Evolutionary conservation across 768 basidiomycete genomes (phyloP).

Genomic region (Tylopilus vinaceipallidus): DNA sequence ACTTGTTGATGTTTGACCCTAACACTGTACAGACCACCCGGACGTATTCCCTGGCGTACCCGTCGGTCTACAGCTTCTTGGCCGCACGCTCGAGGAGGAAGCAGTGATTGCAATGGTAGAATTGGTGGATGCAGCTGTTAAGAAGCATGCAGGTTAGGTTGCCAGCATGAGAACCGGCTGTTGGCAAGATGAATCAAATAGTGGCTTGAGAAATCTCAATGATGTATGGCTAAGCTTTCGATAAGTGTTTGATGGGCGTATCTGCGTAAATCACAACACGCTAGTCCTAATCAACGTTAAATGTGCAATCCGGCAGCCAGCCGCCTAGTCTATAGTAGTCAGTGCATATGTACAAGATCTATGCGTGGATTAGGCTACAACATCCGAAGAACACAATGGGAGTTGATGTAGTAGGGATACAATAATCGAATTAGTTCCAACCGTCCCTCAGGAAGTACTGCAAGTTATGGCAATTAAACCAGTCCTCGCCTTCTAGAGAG

Average conservation of each 20-base stretch:
- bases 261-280: too few species aligned
- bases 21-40: slow-evolving; percentile 38
- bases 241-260: too few species aligned
- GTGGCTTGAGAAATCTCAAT: too few species aligned
- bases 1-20: neutral
- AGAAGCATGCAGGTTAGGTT: slow-evolving; percentile 9
- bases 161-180: neutral
- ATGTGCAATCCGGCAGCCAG: too few species aligned
- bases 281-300: too few species aligned
- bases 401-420: neutral
- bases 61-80: slow-evolving; percentile 47
- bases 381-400: neutral
- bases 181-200: neutral
- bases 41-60: slow-evolving; percentile 45
- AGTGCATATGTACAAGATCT: neutral
- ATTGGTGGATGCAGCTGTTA: slow-evolving; percentile 40
- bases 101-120: slow-evolving; percentile 50
- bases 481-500: neutral
- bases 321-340: too few species aligned
- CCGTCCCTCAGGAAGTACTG: neutral
- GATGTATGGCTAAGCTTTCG: too few species aligned
- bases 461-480: neutral
- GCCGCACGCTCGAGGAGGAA: slow-evolving; percentile 49
- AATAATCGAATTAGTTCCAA: neutral
- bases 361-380: neutral